Evolutionary conservation across 1,284 basidiomycete species (phyloP).

Genomic region (Cutaneotrichosporon sp.): DNA sequence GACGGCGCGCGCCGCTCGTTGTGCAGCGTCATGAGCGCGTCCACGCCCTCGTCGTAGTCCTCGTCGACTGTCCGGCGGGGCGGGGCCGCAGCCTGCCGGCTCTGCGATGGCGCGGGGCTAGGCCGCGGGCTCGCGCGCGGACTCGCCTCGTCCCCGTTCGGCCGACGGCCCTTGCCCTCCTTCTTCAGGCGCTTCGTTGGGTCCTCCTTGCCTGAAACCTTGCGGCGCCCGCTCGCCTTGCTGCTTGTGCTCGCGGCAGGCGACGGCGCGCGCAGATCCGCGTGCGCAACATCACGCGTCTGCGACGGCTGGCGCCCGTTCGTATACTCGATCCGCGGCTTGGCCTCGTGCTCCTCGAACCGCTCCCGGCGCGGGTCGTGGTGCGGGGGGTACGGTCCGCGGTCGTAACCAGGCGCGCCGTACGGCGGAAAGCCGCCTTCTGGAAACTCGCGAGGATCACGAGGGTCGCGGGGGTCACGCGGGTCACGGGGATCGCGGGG

Average conservation of each 20-base stretch:
- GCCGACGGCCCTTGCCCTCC: conserved; percentile 8
- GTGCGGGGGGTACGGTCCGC: conserved; percentile 5
- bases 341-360: conserved; percentile 8
- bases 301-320: conserved; percentile 13
- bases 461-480: conserved; percentile 4
- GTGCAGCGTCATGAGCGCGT: conserved; percentile 46
- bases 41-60: conserved; percentile 48
- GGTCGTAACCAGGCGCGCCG: conserved; percentile 15
- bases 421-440: conserved; percentile 17
- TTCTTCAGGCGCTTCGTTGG: conserved; percentile 6
- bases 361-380: conserved; percentile 9
- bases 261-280: conserved; percentile 30
- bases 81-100: not conserved
- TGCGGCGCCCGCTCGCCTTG: conserved; percentile 17
- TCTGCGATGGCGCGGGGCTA: conserved; percentile 12
- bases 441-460: conserved; percentile 11
- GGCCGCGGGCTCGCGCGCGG: conserved; percentile 13
- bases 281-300: conserved; percentile 4
- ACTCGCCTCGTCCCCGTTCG: conserved; percentile 12
- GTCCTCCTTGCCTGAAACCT: conserved; percentile 11
- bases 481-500: conserved; percentile 15
- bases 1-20: conserved; percentile 29
- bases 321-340: conserved; percentile 5
- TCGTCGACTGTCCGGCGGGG: conserved; percentile 39
- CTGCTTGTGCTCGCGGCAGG: conserved; percentile 36